These are phyloP conservation scores for Kentomonas sorsogonicus DNA, from an alignment of 208 protist genomes.

Conservation along the genomic window DNA sequence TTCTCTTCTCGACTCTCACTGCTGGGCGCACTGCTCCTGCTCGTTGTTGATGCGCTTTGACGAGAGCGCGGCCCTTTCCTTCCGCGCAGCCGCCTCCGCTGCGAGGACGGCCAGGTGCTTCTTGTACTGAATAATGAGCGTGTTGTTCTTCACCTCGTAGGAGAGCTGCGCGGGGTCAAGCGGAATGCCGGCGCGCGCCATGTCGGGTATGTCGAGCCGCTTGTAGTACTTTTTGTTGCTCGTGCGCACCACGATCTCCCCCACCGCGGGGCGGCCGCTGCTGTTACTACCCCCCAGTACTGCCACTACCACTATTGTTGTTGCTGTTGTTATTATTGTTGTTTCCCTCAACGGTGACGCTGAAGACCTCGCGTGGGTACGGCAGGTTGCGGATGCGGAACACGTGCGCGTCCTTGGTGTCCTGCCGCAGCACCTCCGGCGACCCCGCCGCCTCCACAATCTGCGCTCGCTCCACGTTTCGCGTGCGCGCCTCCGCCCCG, in stretches of 20 bases:
- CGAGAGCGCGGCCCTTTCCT: conserved; percentile 66
- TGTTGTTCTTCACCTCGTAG: conserved; percentile 89
- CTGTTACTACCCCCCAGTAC: too few relatives aligned
- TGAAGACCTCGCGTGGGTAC: conserved; percentile 84
- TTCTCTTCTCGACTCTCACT: conserved; percentile 23
- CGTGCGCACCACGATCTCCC: conserved; percentile 91
- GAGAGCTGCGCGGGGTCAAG: conserved; percentile 59
- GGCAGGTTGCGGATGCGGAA: conserved; percentile 91
- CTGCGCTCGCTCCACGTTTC: conserved; percentile 63
- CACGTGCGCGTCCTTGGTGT: conserved; percentile 79
- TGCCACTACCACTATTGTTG: too few relatives aligned
- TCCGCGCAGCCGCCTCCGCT: conserved; percentile 63
- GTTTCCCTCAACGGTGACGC: conserved; percentile 75
- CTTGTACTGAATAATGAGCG: conserved; percentile 90
- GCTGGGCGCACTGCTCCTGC: conserved; percentile 51
- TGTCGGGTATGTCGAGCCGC: conserved; percentile 77
- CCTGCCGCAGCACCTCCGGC: conserved; percentile 81
- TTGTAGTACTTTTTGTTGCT: conserved; percentile 96
- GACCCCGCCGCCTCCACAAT: conserved; percentile 62
- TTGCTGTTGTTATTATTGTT: too few relatives aligned
- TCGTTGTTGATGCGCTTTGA: conserved; percentile 57
- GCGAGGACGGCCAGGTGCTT: conserved; percentile 78
- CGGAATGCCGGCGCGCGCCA: conserved; percentile 52
- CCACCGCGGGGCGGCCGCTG: conserved; percentile 29
- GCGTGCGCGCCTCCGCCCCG: conserved; percentile 52